A percentile compares a stretch with the other conserved stretches of the same genome.
These are phyloP conservation scores for Beta macrorhiza DNA, from an alignment of 179 eudicot genomes.

Conservation along the genomic window DNA sequence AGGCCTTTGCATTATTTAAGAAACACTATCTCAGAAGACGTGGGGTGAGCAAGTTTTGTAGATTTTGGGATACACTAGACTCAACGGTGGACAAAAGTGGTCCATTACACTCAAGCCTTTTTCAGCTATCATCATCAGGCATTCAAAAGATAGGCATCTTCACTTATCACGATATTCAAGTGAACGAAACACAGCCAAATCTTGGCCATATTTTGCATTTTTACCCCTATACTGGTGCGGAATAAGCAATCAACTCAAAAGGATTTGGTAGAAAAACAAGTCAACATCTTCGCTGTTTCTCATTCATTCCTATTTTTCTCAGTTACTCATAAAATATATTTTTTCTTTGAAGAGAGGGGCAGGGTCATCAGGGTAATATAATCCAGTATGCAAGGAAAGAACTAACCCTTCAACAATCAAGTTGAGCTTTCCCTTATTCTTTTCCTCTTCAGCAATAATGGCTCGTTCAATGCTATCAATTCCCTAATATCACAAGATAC, in stretches of 20 bases:
- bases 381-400: slow-evolving; percentile 1
- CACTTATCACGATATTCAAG: no score
- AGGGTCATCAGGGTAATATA: not conserved
- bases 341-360: not conserved
- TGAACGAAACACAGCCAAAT: no score
- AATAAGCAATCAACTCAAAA: not conserved
- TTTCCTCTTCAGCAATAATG: slow-evolving; percentile 50
- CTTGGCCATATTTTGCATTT: not conserved
- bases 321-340: not conserved
- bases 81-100: no score
- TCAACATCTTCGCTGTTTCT: not conserved
- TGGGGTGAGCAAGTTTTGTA: not conserved
- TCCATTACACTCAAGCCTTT: no score
- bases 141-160: no score
- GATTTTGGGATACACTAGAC: no score
- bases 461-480: slow-evolving; percentile 74
- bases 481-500: slow-evolving; percentile 54
- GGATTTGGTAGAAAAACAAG: not conserved
- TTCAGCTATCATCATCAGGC: no score
- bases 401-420: slow-evolving; percentile 88
- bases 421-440: slow-evolving; percentile 44
- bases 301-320: not conserved
- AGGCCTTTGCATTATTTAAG: not conserved
- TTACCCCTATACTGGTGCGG: not conserved
- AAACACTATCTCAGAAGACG: not conserved